phyloP scores from a whole-genome alignment of 129 eudicot species.

The Sambucus nigra region DNA sequence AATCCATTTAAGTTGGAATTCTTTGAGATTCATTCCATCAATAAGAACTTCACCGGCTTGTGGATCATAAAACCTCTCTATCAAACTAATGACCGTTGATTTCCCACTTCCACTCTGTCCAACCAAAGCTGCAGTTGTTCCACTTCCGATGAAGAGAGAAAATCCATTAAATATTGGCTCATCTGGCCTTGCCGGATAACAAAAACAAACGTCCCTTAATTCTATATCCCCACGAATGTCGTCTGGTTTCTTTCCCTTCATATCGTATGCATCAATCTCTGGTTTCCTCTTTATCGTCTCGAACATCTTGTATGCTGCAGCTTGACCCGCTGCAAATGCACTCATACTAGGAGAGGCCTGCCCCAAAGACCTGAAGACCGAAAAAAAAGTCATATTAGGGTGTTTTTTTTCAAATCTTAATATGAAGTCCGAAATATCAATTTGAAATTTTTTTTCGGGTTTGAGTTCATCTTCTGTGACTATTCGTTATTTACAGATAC shows the following conservation, averaged over 20 bases:
- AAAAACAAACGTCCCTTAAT: constrained; percentile 22
- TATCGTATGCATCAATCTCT: constrained; percentile 17
- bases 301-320: constrained; percentile 27
- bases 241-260: constrained; percentile 7
- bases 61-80: constrained; percentile 36
- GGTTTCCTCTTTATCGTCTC: constrained; percentile 25
- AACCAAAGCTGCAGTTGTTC: constrained; percentile 24
- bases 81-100: constrained; percentile 23
- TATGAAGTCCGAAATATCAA: not conserved
- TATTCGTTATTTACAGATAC: no score
- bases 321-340: constrained; percentile 26
- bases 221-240: constrained; percentile 20
- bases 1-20: constrained; percentile 23
- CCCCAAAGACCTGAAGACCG: constrained; percentile 21
- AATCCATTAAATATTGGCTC: constrained; percentile 22
- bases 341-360: constrained; percentile 25
- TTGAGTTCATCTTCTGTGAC: no score
- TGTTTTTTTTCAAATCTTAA: no score
- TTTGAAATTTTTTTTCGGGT: no score
- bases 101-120: constrained; percentile 33
- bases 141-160: constrained; percentile 16
- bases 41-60: constrained; percentile 25
- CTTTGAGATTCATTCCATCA: constrained; percentile 28
- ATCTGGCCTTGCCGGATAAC: constrained; percentile 28
- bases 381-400: not conserved